Evolutionary conservation across 805 yeast species (phyloP).

Genomic region (Zygosaccharomyces kombuchaensis): DNA sequence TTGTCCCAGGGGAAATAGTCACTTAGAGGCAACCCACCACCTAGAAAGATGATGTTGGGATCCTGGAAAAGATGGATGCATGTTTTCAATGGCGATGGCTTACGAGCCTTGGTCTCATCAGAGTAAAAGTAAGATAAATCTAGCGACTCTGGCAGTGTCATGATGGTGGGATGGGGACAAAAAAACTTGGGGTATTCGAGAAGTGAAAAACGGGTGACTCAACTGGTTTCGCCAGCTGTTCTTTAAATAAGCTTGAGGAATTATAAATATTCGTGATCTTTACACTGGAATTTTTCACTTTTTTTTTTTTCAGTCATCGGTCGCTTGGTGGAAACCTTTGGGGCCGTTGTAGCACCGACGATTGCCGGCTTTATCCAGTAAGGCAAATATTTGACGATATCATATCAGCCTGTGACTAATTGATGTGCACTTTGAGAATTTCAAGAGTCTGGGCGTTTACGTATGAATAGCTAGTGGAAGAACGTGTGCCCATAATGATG

Average conservation of each 20-base stretch:
- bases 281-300: constrained; percentile 6
- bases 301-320: not conserved
- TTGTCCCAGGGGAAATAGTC: constrained; percentile 91
- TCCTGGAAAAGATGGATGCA: constrained; percentile 73
- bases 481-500: too few relatives aligned
- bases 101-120: constrained; percentile 70
- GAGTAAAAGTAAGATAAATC: constrained; percentile 75
- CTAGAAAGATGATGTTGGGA: constrained; percentile 80
- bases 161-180: constrained; percentile 5
- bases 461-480: too few relatives aligned
- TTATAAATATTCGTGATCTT: not conserved
- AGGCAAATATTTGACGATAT: not conserved
- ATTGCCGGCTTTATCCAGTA: constrained; percentile 1
- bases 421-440: too few relatives aligned
- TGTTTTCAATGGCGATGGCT: constrained; percentile 73
- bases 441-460: too few relatives aligned
- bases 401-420: not conserved
- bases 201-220: not conserved
- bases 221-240: not conserved
- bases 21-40: constrained; percentile 92
- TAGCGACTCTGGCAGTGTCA: constrained; percentile 46
- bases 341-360: constrained; percentile 1
- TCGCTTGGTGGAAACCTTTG: constrained; percentile 1
- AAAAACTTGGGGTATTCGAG: not conserved
- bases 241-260: not conserved